phyloP scores from a whole-genome alignment of 2,329 filamentous ascomycete genomes.

The Aureobasidium sp. region DNA sequence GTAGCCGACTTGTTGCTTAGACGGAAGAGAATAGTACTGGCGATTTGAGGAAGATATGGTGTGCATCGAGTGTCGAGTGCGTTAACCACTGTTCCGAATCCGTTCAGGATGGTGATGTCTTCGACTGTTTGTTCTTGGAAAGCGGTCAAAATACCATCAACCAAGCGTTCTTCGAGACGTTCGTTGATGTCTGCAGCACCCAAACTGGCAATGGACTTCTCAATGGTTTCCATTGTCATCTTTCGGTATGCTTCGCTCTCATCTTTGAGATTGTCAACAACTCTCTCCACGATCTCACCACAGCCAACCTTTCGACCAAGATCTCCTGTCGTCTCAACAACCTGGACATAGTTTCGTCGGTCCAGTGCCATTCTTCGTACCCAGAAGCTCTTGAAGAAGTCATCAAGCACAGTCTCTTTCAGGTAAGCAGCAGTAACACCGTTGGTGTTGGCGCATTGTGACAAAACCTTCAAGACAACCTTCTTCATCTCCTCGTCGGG shows the following conservation, averaged over 20 bases:
- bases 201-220: constrained; percentile 89
- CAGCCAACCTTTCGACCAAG: constrained; percentile 97
- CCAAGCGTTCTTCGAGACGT: constrained; percentile 82
- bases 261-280: constrained; percentile 94
- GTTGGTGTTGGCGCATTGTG: constrained; percentile 87
- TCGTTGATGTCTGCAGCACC: constrained; percentile 92
- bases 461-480: constrained; percentile 94
- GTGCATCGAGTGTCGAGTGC: constrained; percentile 89
- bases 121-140: constrained; percentile 99
- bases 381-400: constrained; percentile 99
- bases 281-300: constrained; percentile 84
- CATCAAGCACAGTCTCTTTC: constrained; percentile 87
- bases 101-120: constrained; percentile 92
- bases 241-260: constrained; percentile 97
- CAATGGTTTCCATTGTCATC: constrained; percentile 97
- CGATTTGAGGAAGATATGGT: constrained; percentile 92
- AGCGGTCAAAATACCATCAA: constrained; percentile 89
- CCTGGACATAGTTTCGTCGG: constrained; percentile 94
- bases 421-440: constrained; percentile 92
- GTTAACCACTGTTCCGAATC: constrained; percentile 96
- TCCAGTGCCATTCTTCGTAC: constrained; percentile 93
- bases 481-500: constrained; percentile 99
- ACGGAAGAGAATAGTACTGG: constrained; percentile 91
- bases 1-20: constrained; percentile 97
- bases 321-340: constrained; percentile 96